Conservation (phyloP, 345 rosid genomes). For the Turritis glabra region DNA sequence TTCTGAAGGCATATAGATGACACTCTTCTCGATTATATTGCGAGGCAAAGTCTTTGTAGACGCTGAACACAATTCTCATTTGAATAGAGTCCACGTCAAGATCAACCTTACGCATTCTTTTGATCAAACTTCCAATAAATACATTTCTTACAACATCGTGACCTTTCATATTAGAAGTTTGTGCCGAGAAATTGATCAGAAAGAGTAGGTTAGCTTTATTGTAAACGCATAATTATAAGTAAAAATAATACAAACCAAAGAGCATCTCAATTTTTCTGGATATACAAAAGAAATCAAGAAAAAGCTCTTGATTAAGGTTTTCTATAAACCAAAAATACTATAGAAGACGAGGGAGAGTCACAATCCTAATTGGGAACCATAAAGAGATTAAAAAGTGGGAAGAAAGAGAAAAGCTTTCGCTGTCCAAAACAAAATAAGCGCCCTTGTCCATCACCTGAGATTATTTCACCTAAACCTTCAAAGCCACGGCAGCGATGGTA, state of each 20-base stretch:
- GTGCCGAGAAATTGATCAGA: too few species aligned
- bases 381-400: background rate
- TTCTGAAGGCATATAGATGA: constrained; percentile 41
- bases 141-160: constrained; percentile 30
- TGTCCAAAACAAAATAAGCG: background rate
- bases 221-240: background rate
- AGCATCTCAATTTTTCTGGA: background rate
- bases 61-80: constrained; percentile 59
- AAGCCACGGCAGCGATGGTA: constrained; percentile 10
- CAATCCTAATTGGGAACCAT: too few species aligned
- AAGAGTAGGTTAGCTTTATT: too few species aligned
- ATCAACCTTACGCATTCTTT: constrained; percentile 59
- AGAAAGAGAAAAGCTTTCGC: too few species aligned
- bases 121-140: constrained; percentile 32
- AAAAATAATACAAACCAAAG: background rate
- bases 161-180: too few species aligned
- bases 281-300: constrained; percentile 15
- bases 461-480: constrained; percentile 23
- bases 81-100: constrained; percentile 62
- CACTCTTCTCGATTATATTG: constrained; percentile 46
- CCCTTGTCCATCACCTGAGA: background rate
- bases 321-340: constrained; percentile 7
- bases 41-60: constrained; percentile 44
- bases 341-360: background rate
- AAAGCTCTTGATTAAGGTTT: background rate